A percentile compares a stretch with the other conserved stretches of the same genome.
Conservation (phyloP, 2,329 filamentous ascomycete genomes). For the Fonsecaea nubica region DNA sequence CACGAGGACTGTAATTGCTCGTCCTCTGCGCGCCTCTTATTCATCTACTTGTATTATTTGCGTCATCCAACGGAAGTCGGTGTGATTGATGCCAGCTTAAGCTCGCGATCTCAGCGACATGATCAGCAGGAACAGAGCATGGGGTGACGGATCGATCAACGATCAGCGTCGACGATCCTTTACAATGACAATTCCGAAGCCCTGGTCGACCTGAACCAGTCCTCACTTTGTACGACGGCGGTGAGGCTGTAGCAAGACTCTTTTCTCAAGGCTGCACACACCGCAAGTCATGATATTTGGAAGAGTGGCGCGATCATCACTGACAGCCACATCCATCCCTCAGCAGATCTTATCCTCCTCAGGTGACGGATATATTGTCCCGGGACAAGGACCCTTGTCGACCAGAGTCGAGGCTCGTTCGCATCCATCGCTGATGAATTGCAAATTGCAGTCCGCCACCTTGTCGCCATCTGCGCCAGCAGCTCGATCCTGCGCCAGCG, state of each 20-base stretch:
- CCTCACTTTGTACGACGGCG: not conserved
- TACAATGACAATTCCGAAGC: not conserved
- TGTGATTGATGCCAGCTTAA: not conserved
- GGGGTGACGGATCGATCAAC: not conserved
- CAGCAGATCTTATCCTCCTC: not conserved
- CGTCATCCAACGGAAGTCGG: slow-evolving; percentile 1
- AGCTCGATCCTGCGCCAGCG: not conserved
- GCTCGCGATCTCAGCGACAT: not conserved
- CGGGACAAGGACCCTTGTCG: not conserved
- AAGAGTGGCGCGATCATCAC: slow-evolving; percentile 1
- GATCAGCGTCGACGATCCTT: not conserved
- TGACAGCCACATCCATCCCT: not conserved
- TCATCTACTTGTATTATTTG: not conserved
- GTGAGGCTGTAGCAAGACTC: not conserved
- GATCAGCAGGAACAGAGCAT: slow-evolving; percentile 4
- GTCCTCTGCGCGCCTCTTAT: not conserved
- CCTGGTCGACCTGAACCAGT: not conserved
- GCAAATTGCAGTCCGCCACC: slow-evolving; percentile 3
- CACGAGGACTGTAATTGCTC: not conserved
- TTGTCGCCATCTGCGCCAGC: not conserved
- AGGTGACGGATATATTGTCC: not conserved
- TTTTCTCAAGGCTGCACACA: not conserved
- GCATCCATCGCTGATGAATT: not conserved
- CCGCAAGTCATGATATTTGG: not conserved
- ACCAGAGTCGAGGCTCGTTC: not conserved